Conservation (phyloP, 768 basidiomycete genomes). For the Glaciozyma martinii region DNA sequence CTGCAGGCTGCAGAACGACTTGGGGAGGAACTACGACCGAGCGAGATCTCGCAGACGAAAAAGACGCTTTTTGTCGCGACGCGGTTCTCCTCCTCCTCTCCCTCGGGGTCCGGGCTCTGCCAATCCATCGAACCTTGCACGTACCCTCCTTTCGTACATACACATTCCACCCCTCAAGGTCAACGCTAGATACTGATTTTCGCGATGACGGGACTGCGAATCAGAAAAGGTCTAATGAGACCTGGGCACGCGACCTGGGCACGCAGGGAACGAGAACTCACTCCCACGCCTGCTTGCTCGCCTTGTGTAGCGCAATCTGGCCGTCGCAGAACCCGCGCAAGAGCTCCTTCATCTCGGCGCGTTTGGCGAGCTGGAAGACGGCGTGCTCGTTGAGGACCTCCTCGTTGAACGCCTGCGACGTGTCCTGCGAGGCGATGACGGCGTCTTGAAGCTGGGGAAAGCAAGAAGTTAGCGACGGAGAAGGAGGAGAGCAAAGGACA, state of each 20-base stretch:
- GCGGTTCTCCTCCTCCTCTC: no score
- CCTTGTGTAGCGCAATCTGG: slow-evolving; percentile 77
- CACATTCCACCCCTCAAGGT: no score
- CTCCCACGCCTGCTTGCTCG: background rate
- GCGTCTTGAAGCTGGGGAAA: background rate
- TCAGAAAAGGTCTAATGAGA: background rate
- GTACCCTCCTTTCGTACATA: no score
- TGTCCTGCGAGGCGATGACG: slow-evolving; percentile 3
- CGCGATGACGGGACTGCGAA: no score
- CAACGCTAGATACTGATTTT: no score
- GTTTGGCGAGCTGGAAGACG: slow-evolving; percentile 80
- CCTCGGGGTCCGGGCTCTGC: no score
- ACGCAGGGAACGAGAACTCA: background rate
- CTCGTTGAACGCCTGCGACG: slow-evolving; percentile 76
- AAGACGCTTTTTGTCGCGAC: no score
- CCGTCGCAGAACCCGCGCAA: slow-evolving; percentile 80
- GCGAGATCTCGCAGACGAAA: no score
- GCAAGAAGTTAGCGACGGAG: background rate
- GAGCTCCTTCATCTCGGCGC: slow-evolving; percentile 96
- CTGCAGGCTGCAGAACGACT: no score
- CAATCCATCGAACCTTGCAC: no score
- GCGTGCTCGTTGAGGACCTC: slow-evolving; percentile 86
- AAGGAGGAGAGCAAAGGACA: no score
- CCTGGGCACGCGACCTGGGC: background rate
- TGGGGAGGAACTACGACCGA: no score